Evolutionary conservation across 148 eudicot genomes (phyloP).

Genomic region (Mesembryanthemum crystallinum): DNA sequence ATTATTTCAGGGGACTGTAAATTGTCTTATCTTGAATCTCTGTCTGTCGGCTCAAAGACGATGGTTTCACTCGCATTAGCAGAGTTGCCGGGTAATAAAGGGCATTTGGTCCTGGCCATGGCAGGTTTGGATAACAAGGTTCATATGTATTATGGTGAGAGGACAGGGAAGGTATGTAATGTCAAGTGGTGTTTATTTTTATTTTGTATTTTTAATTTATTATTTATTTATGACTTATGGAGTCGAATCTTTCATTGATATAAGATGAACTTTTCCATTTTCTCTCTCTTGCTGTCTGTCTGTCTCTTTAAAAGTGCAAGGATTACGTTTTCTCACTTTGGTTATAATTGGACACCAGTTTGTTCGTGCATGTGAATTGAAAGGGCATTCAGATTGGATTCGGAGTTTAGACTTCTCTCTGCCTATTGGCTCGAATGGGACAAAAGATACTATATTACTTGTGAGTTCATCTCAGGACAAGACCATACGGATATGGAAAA

Average conservation of each 20-base stretch:
- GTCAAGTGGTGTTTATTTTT: neutral
- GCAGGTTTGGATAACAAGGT: conserved; percentile 94
- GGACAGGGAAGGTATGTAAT: conserved; percentile 67
- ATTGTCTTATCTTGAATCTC: conserved; percentile 56
- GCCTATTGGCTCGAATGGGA: conserved; percentile 54
- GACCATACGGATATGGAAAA: conserved; percentile 81
- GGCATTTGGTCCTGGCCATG: conserved; percentile 71
- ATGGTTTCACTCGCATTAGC: conserved; percentile 89
- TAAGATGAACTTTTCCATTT: neutral
- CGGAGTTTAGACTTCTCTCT: conserved; percentile 87
- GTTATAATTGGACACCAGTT: conserved; percentile 46
- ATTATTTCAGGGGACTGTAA: conserved; percentile 61
- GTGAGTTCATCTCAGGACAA: conserved; percentile 93
- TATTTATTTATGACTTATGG: neutral
- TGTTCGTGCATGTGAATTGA: conserved; percentile 78
- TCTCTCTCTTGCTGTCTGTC: neutral
- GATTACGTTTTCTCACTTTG: conserved; percentile 21
- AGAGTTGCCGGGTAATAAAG: conserved; percentile 59
- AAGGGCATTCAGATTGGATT: conserved; percentile 98
- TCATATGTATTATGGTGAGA: conserved; percentile 81
- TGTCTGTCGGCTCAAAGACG: conserved; percentile 69
- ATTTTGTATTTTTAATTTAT: neutral
- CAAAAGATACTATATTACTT: conserved; percentile 47
- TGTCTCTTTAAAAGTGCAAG: neutral
- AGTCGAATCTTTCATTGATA: neutral